phyloP scores from a whole-genome alignment of 2,329 filamentous ascomycete genomes.

The Apiospora kogelbergensis region DNA sequence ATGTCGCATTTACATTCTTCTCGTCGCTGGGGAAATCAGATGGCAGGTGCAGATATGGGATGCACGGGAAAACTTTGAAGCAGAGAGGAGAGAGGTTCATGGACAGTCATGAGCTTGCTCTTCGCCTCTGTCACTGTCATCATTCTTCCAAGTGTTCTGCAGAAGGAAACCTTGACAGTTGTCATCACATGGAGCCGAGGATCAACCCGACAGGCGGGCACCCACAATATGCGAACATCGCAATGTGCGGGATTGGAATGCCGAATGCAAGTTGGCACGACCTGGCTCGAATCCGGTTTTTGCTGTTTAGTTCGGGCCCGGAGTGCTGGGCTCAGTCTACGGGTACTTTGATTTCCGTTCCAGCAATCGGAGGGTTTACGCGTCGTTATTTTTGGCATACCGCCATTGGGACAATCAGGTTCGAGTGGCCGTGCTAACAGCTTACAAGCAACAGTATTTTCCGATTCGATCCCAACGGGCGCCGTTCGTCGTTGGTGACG shows the following conservation, averaged over 20 bases:
- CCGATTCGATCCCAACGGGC: neutral
- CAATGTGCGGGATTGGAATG: neutral
- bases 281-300: neutral
- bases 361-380: neutral
- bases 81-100: neutral
- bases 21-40: neutral
- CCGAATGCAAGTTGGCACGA: neutral
- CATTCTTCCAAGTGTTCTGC: neutral
- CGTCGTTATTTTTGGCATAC: neutral
- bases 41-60: neutral
- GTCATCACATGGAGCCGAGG: neutral
- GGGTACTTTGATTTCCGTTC: neutral
- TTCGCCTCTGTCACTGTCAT: neutral
- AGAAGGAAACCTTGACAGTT: neutral
- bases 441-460: neutral
- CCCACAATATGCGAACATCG: neutral
- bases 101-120: neutral
- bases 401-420: neutral
- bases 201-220: neutral
- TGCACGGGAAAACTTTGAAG: neutral
- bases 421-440: neutral
- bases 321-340: neutral
- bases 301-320: neutral
- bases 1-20: neutral
- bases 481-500: neutral